Evolutionary conservation across 2,329 filamentous ascomycete species (phyloP).

Genomic region (Penicillium aurantiogriseum): DNA sequence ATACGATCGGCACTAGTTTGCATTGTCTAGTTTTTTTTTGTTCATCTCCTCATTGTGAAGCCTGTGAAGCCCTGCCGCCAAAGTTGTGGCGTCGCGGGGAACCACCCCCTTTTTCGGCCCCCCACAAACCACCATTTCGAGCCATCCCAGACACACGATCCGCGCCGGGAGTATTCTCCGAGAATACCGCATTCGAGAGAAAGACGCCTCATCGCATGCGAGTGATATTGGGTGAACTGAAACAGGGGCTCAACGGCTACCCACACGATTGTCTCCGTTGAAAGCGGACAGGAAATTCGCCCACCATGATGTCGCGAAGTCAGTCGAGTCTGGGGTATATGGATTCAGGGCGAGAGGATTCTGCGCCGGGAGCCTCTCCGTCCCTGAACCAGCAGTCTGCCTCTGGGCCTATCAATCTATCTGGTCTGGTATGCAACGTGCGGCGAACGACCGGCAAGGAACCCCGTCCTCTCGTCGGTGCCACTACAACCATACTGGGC

Average conservation of each 20-base stretch:
- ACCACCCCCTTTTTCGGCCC: conserved; percentile 9
- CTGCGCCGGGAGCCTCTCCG: conserved; percentile 30
- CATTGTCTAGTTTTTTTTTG: background rate
- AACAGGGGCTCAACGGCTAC: conserved; percentile 1
- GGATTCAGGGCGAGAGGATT: conserved; percentile 35
- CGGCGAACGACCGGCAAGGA: conserved; percentile 85
- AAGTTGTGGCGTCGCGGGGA: conserved; percentile 10
- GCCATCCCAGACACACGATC: background rate
- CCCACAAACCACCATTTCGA: background rate
- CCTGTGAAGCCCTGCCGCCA: background rate
- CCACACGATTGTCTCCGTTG: background rate
- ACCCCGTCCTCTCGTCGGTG: conserved; percentile 86
- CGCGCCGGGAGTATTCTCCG: conserved; percentile 1
- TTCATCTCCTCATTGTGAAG: background rate
- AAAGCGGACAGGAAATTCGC: conserved; percentile 11
- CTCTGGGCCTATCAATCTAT: conserved; percentile 58
- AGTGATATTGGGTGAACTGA: conserved; percentile 1
- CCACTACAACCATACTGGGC: conserved; percentile 89
- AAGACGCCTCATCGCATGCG: conserved; percentile 1
- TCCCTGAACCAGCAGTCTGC: conserved; percentile 29
- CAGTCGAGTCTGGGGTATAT: conserved; percentile 40
- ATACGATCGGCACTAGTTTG: background rate
- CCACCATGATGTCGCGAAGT: conserved; percentile 39
- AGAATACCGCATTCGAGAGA: background rate
- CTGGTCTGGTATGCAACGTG: conserved; percentile 67